A percentile compares a stretch with the other conserved stretches of the same genome.
phyloP scores from a whole-genome alignment of 306 rosid genomes.

The Vigna unguiculata region DNA sequence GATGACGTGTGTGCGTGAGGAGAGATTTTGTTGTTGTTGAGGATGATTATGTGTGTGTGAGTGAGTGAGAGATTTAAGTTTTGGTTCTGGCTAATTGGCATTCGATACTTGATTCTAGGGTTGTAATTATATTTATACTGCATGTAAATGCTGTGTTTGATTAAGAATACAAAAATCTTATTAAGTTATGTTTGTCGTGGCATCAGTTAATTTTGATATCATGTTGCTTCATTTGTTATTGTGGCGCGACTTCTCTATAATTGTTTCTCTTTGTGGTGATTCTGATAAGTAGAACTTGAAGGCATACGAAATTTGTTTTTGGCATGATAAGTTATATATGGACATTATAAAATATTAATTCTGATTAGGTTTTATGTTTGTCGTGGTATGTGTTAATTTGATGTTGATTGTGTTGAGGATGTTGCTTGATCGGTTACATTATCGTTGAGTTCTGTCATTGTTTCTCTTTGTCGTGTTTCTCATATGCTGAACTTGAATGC shows the following conservation, averaged over 20 bases:
- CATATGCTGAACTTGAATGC: not conserved
- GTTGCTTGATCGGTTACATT: slow-evolving; percentile 13
- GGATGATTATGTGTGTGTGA: too few species aligned
- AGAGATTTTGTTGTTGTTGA: too few species aligned
- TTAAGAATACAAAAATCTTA: not conserved
- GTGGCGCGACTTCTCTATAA: not conserved
- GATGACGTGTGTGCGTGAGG: not conserved
- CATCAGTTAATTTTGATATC: not conserved
- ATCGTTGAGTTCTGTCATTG: not conserved
- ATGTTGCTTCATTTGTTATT: slow-evolving; percentile 15
- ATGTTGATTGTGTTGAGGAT: not conserved
- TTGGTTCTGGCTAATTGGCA: slow-evolving; percentile 14
- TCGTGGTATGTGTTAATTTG: not conserved
- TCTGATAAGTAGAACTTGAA: not conserved
- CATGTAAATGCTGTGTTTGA: not conserved
- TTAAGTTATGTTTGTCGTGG: not conserved
- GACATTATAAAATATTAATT: not conserved
- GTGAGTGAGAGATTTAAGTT: slow-evolving; percentile 1
- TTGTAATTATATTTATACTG: slow-evolving; percentile 14
- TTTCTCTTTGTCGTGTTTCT: not conserved
- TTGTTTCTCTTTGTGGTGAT: not conserved
- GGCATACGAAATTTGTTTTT: not conserved
- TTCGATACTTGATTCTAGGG: slow-evolving; percentile 12
- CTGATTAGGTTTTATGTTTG: not conserved
- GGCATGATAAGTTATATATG: not conserved